A percentile compares a stretch with the other conserved stretches of the same genome.
These are phyloP conservation scores for Monosporascus sp. DNA, from an alignment of 2,329 filamentous ascomycete genomes.

Conservation along the genomic window DNA sequence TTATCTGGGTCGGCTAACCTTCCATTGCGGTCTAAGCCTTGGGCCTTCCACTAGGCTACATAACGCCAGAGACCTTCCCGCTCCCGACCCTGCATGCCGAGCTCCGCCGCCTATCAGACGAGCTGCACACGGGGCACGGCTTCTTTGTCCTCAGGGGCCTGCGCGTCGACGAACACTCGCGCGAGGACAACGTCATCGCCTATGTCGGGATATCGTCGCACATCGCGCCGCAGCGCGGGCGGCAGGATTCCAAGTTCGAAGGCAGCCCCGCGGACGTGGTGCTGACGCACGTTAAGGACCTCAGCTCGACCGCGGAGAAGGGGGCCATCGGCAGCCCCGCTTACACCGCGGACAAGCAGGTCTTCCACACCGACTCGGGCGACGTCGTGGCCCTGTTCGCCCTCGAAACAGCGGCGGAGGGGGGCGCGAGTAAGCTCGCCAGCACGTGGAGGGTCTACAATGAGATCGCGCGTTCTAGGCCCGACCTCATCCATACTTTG, in stretches of 20 bases:
- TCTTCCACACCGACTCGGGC: constrained; percentile 56
- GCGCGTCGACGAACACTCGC: constrained; percentile 43
- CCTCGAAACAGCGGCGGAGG: constrained; percentile 44
- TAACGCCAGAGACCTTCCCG: constrained; percentile 49
- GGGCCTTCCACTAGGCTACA: constrained; percentile 31
- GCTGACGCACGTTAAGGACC: constrained; percentile 58
- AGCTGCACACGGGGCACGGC: constrained; percentile 53
- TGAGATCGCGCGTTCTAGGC: constrained; percentile 50
- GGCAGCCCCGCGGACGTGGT: constrained; percentile 46
- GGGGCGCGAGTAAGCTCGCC: constrained; percentile 53
- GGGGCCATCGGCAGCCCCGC: constrained; percentile 50
- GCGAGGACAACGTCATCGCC: constrained; percentile 53
- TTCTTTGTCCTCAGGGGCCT: constrained; percentile 58
- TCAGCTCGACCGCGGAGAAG: constrained; percentile 29
- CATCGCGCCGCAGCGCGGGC: constrained; percentile 46
- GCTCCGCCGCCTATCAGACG: constrained; percentile 45
- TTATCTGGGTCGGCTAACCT: not conserved
- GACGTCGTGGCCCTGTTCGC: constrained; percentile 56
- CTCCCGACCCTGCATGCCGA: constrained; percentile 44
- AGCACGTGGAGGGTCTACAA: constrained; percentile 59
- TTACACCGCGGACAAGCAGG: constrained; percentile 56
- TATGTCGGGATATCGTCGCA: constrained; percentile 57
- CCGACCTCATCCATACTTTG: constrained; percentile 54
- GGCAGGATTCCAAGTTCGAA: constrained; percentile 42
- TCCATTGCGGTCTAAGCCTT: constrained; percentile 21